phyloP scores from a whole-genome alignment of 1,284 basidiomycete genomes.

The Athelia psychrophila region DNA sequence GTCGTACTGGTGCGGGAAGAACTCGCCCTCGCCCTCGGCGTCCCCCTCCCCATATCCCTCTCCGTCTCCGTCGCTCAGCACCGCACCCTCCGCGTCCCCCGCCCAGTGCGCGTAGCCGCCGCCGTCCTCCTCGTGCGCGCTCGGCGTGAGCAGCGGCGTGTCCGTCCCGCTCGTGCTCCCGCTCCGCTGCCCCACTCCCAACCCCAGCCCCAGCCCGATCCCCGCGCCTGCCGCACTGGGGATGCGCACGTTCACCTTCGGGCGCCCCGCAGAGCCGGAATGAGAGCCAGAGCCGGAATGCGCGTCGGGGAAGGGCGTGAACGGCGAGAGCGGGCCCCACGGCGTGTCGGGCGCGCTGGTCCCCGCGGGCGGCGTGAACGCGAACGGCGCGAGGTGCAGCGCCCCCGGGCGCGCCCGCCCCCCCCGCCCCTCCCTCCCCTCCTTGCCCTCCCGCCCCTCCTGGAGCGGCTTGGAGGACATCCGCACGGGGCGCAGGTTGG shows the following conservation, averaged over 20 bases:
- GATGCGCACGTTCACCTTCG: background rate
- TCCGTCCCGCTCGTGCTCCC: background rate
- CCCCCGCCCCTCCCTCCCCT: conserved; percentile 7
- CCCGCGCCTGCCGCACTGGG: too few relatives aligned
- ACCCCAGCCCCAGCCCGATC: too few relatives aligned
- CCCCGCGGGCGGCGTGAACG: too few relatives aligned
- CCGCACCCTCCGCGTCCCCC: too few relatives aligned
- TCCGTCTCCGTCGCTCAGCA: too few relatives aligned
- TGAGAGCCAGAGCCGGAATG: background rate
- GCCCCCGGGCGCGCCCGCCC: conserved; percentile 2
- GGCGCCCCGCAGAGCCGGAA: background rate
- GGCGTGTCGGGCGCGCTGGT: background rate
- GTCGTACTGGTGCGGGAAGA: background rate
- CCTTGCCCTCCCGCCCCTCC: too few relatives aligned
- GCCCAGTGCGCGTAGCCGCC: too few relatives aligned
- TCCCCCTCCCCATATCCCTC: background rate
- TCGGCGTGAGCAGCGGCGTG: background rate
- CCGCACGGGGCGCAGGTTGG: background rate
- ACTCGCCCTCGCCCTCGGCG: background rate
- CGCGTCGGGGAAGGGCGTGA: background rate
- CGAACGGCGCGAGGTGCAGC: too few relatives aligned
- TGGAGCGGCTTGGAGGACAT: too few relatives aligned
- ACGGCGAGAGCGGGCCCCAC: background rate
- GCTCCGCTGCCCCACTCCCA: too few relatives aligned
- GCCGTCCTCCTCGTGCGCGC: too few relatives aligned